Conservation (phyloP, 2,329 filamentous ascomycete species). For the Pseudocercospora eumusae region DNA sequence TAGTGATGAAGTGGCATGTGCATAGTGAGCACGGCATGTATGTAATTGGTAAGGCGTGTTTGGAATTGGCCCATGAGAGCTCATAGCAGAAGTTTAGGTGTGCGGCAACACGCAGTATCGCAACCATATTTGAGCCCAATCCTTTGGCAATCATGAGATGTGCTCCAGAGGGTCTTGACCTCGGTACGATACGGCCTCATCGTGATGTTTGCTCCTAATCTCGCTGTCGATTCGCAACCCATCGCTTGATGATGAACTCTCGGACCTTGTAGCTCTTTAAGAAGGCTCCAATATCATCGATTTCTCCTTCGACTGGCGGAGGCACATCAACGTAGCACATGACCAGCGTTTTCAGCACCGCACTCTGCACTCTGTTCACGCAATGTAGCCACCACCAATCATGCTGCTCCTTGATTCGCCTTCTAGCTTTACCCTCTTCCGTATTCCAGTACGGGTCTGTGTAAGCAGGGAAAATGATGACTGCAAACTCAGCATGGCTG, state of each 20-base stretch:
- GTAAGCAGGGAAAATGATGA: slow-evolving; percentile 83
- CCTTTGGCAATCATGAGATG: not conserved
- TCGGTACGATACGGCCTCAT: not conserved
- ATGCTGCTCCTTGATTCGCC: slow-evolving; percentile 49
- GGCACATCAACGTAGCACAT: slow-evolving; percentile 91
- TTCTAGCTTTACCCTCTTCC: slow-evolving; percentile 48
- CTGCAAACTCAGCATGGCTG: slow-evolving; percentile 88
- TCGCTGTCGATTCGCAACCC: slow-evolving; percentile 77
- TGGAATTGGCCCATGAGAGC: not conserved
- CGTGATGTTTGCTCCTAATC: slow-evolving; percentile 45
- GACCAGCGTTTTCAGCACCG: slow-evolving; percentile 87
- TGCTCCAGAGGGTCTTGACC: not conserved
- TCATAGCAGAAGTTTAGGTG: not conserved
- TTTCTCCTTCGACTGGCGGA: slow-evolving; percentile 54
- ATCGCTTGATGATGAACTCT: slow-evolving; percentile 79
- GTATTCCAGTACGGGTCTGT: slow-evolving; percentile 68
- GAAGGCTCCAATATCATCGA: slow-evolving; percentile 61
- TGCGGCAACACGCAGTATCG: not conserved
- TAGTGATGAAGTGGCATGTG: too few relatives aligned
- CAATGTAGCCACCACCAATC: slow-evolving; percentile 84
- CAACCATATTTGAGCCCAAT: not conserved
- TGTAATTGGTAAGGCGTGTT: not conserved
- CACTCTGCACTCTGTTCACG: slow-evolving; percentile 82
- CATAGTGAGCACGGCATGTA: not conserved
- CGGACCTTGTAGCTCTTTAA: slow-evolving; percentile 72